phyloP scores from a whole-genome alignment of 768 basidiomycete genomes.

The Kwoniella sp. region DNA sequence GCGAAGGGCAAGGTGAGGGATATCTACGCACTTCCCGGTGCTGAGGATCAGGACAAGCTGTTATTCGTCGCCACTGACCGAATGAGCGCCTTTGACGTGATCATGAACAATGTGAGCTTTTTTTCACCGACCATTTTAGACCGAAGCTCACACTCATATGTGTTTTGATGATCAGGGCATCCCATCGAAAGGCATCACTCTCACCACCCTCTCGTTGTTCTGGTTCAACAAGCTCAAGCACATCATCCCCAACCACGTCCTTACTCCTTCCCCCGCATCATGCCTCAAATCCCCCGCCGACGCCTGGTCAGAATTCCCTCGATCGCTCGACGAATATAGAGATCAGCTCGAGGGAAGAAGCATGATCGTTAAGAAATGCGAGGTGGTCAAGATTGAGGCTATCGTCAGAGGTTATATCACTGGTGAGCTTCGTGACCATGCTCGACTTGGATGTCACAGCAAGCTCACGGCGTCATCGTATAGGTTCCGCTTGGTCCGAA shows the following conservation, averaged over 20 bases:
- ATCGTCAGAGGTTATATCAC: conserved; percentile 96
- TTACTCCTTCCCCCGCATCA: conserved; percentile 63
- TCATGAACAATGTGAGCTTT: conserved; percentile 82
- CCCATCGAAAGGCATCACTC: conserved; percentile 84
- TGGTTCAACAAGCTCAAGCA: conserved; percentile 84
- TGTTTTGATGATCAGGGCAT: conserved; percentile 67
- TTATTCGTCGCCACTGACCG: conserved; percentile 94
- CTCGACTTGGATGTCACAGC: neutral
- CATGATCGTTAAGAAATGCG: conserved; percentile 88
- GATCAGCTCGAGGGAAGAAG: conserved; percentile 77
- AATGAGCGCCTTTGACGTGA: conserved; percentile 95
- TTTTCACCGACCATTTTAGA: too few species aligned
- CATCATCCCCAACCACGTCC: conserved; percentile 86
- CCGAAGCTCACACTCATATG: conserved; percentile 16
- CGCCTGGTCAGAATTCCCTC: conserved; percentile 71
- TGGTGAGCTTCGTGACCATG: conserved; percentile 61
- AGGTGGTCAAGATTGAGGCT: conserved; percentile 86
- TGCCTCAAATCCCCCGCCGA: conserved; percentile 31
- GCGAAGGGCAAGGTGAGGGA: conserved; percentile 96
- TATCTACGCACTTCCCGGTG: conserved; percentile 72
- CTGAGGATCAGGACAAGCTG: conserved; percentile 63
- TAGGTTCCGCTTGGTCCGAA: conserved; percentile 94
- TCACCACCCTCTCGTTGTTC: conserved; percentile 88
- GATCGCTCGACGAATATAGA: conserved; percentile 71
- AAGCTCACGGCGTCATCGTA: neutral